Percentiles rank a stretch among this genome's conserved stretches.
These are phyloP conservation scores for Phialophora tarda DNA, from an alignment of 2,329 filamentous ascomycete species.

Conservation along the genomic window DNA sequence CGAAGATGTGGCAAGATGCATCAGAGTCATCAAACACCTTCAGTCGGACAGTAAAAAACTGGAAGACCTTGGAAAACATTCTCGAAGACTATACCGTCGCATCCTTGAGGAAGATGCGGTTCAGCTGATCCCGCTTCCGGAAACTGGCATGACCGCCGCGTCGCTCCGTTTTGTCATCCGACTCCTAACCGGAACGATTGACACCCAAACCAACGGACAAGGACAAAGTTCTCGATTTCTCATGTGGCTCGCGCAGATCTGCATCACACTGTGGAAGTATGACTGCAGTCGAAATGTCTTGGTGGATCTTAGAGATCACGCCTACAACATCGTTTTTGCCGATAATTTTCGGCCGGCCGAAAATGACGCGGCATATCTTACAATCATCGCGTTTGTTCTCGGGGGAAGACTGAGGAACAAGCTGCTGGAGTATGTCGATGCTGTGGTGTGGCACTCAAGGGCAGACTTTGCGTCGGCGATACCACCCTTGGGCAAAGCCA, in stretches of 20 bases:
- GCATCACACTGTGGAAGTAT: constrained; percentile 17
- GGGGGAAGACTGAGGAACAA: neutral
- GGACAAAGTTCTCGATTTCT: constrained; percentile 6
- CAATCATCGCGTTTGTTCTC: constrained; percentile 15
- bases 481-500: constrained; percentile 7
- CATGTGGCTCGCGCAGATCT: constrained; percentile 10
- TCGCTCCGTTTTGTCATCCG: constrained; percentile 15
- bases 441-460: constrained; percentile 15
- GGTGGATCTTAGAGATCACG: neutral
- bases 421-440: constrained; percentile 17
- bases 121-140: neutral
- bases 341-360: neutral
- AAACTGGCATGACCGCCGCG: constrained; percentile 5
- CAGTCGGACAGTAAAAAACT: neutral
- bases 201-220: neutral
- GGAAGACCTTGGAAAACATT: neutral
- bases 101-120: neutral
- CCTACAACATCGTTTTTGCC: neutral
- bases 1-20: neutral
- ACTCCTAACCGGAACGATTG: neutral
- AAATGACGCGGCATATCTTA: constrained; percentile 17
- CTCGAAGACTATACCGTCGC: neutral
- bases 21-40: neutral
- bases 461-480: neutral
- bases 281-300: neutral